These are phyloP conservation scores for Lasiosphaeria miniovina DNA, from an alignment of 495 filamentous ascomycete genomes.

Conservation along the genomic window DNA sequence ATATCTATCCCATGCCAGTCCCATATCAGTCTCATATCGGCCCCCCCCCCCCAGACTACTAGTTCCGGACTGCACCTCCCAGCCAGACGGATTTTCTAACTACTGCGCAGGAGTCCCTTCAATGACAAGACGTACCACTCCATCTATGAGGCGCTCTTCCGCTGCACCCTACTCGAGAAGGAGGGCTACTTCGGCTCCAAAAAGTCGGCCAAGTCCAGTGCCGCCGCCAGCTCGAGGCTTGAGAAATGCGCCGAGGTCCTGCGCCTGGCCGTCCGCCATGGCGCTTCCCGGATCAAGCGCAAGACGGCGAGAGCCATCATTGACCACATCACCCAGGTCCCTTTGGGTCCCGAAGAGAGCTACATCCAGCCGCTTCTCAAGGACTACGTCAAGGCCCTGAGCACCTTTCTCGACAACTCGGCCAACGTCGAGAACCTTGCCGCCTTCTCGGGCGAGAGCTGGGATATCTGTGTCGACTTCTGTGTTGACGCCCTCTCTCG, in stretches of 20 bases:
- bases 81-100: background rate
- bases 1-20: conserved; percentile 7
- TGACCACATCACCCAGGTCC: conserved; percentile 75
- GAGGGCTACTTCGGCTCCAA: conserved; percentile 55
- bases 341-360: conserved; percentile 59
- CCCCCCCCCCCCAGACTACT: too few relatives aligned
- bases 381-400: conserved; percentile 75
- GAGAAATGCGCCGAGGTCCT: conserved; percentile 68
- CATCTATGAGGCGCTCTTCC: conserved; percentile 79
- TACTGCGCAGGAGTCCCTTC: conserved; percentile 24
- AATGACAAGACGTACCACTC: conserved; percentile 76
- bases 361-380: conserved; percentile 69
- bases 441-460: conserved; percentile 50
- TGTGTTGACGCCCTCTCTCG: conserved; percentile 54
- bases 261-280: conserved; percentile 65
- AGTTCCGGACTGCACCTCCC: too few relatives aligned
- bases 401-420: conserved; percentile 63
- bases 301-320: conserved; percentile 76
- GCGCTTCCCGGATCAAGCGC: conserved; percentile 61
- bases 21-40: too few relatives aligned
- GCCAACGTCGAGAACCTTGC: conserved; percentile 76
- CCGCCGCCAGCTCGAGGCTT: conserved; percentile 56
- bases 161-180: conserved; percentile 63
- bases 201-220: conserved; percentile 44
- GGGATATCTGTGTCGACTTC: conserved; percentile 67